Conservation (phyloP, 148 eudicot genomes). For the Arbutus unedo region DNA sequence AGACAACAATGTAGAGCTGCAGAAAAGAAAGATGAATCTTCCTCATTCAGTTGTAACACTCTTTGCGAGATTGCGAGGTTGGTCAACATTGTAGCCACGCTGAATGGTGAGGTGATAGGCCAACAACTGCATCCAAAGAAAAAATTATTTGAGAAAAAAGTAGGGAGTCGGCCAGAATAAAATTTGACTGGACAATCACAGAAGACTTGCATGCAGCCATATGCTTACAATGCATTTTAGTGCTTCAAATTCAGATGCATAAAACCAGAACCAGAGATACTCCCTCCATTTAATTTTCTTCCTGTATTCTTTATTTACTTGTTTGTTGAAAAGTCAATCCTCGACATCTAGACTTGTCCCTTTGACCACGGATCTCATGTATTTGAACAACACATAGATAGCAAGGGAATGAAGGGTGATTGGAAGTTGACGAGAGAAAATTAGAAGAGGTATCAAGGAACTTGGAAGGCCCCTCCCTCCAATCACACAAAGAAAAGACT, state of each 20-base stretch:
- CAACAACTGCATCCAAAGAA: conserved; percentile 60
- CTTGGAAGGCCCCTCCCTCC: not conserved
- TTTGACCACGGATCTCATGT: not conserved
- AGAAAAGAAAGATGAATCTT: conserved; percentile 5
- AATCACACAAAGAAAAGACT: not conserved
- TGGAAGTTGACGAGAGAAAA: not conserved
- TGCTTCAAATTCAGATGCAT: not conserved
- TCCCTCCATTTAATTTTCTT: not conserved
- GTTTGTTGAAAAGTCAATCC: not conserved
- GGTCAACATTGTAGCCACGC: conserved; percentile 94
- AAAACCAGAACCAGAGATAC: not conserved
- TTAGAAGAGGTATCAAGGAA: not conserved
- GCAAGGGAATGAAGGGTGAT: not conserved
- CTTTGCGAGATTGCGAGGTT: conserved; percentile 95
- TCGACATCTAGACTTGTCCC: too few relatives aligned
- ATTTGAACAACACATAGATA: not conserved
- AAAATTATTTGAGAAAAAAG: not conserved
- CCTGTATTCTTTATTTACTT: not conserved
- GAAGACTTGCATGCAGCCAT: not conserved
- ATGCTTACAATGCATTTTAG: not conserved
- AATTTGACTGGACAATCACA: not conserved
- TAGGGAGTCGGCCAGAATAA: too few relatives aligned
- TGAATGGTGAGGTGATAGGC: conserved; percentile 92
- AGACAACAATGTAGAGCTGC: not conserved
- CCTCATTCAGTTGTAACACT: conserved; percentile 89